phyloP scores from a whole-genome alignment of 306 rosid genomes.

The Sophora flavescens region DNA sequence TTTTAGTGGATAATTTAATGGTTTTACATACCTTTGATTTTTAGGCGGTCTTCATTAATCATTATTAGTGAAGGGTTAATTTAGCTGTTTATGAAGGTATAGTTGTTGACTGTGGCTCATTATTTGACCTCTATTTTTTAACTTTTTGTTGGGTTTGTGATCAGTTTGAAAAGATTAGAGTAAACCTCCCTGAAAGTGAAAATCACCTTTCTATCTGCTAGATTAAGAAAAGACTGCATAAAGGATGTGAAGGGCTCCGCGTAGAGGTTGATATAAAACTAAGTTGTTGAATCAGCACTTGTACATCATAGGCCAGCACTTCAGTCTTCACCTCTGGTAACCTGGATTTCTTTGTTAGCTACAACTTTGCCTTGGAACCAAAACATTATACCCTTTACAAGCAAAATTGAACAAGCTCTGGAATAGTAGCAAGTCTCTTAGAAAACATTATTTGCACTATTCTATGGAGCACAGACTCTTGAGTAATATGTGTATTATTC shows the following conservation, averaged over 20 bases:
- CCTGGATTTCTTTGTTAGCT: background rate
- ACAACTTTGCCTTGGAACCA: background rate
- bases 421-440: background rate
- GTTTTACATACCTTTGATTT: constrained; percentile 15
- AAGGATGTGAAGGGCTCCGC: background rate
- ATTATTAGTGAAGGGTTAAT: constrained; percentile 4
- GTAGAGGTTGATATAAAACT: background rate
- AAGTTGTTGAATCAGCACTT: background rate
- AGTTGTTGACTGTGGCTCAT: background rate
- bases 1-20: constrained; percentile 25
- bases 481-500: background rate
- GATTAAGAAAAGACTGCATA: background rate
- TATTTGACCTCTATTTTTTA: too few species aligned
- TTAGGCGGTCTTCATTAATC: background rate
- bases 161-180: background rate
- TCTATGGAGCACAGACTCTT: background rate
- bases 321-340: background rate
- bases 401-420: background rate
- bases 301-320: background rate
- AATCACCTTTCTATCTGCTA: background rate
- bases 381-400: background rate
- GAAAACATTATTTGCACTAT: background rate
- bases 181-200: background rate
- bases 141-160: background rate
- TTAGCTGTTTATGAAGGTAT: constrained; percentile 8